These are phyloP conservation scores for Coemansia sp. DNA, from an alignment of 192 early-diverging fungal species.

Conservation along the genomic window DNA sequence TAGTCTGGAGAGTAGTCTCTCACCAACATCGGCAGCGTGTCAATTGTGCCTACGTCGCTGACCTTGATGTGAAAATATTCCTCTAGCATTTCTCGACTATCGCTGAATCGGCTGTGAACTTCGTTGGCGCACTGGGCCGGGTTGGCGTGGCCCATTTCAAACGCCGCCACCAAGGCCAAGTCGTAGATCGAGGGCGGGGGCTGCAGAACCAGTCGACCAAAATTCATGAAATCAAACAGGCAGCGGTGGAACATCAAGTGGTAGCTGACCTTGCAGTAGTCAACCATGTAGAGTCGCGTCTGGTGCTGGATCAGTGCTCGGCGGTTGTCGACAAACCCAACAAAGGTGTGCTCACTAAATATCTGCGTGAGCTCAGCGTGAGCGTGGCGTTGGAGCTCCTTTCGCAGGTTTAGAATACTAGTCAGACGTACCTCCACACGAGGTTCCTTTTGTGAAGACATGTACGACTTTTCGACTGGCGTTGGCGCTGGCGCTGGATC, in stretches of 20 bases:
- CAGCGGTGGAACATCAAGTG: constrained; percentile 87
- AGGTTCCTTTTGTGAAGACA: constrained; percentile 22
- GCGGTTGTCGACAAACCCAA: constrained; percentile 79
- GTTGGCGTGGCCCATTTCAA: constrained; percentile 15
- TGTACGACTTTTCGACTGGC: constrained; percentile 13
- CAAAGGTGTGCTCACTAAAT: constrained; percentile 78
- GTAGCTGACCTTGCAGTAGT: constrained; percentile 72
- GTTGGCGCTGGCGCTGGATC: neutral
- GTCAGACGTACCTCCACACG: constrained; percentile 75
- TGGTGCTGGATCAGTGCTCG: constrained; percentile 84
- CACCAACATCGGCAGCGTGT: constrained; percentile 75
- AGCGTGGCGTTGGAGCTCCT: constrained; percentile 56
- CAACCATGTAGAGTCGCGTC: constrained; percentile 77
- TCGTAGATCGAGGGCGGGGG: constrained; percentile 64
- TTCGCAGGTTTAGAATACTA: constrained; percentile 72
- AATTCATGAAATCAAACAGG: constrained; percentile 82
- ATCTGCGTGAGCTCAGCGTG: constrained; percentile 67
- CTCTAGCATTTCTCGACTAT: constrained; percentile 70
- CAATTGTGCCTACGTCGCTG: constrained; percentile 58
- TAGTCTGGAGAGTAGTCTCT: constrained; percentile 77
- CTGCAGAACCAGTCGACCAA: constrained; percentile 68
- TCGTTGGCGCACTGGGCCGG: constrained; percentile 22
- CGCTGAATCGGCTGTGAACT: constrained; percentile 16
- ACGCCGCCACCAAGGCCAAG: constrained; percentile 61
- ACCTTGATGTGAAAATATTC: constrained; percentile 86